These are phyloP conservation scores for Lactarius sp. DNA, from an alignment of 768 basidiomycete species.

Conservation along the genomic window DNA sequence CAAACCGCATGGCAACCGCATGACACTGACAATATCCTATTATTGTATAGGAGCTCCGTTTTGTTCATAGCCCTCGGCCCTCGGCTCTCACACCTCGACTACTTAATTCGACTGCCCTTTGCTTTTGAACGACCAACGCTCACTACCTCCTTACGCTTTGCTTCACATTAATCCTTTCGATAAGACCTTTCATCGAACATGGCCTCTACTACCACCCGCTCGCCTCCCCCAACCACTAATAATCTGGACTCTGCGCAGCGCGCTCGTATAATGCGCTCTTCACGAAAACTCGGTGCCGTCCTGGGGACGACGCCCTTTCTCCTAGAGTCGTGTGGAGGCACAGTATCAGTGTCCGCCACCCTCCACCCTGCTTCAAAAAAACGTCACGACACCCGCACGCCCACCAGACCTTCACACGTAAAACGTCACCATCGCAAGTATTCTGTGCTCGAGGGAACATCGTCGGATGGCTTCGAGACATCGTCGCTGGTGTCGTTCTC, in stretches of 20 bases:
- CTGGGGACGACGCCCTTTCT: conserved; percentile 24
- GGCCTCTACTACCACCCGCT: background rate
- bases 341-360: background rate
- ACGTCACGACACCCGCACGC: background rate
- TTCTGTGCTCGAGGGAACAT: conserved; percentile 2
- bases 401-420: background rate
- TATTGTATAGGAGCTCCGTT: background rate
- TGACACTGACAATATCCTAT: background rate
- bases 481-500: conserved; percentile 1
- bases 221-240: conserved; percentile 20
- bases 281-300: conserved; percentile 24
- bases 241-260: conserved; percentile 23
- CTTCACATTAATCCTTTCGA: background rate
- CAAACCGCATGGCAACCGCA: conserved; percentile 11
- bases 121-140: background rate
- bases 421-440: conserved; percentile 17
- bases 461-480: background rate
- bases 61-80: conserved; percentile 7
- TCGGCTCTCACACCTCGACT: conserved; percentile 1
- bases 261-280: conserved; percentile 23
- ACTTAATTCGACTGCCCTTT: background rate
- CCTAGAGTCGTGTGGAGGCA: conserved; percentile 18
- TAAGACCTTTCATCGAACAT: background rate
- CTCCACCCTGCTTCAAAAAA: background rate
- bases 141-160: background rate